Evolutionary conservation across 1,139 yeast species (phyloP).

Genomic region (Suhomyces chickasaworum): DNA sequence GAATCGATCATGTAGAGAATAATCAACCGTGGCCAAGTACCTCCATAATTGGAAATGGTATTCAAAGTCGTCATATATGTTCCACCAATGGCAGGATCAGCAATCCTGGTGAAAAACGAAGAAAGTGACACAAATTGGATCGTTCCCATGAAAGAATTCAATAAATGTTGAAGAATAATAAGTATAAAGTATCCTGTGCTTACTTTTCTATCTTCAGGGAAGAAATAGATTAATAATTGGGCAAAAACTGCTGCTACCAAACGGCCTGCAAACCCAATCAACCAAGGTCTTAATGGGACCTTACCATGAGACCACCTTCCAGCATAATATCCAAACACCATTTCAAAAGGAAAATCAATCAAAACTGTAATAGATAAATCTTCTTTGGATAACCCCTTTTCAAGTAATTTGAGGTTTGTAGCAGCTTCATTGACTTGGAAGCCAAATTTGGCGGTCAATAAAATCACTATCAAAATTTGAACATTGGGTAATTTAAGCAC

Average conservation of each 20-base stretch:
- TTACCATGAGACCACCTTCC: slow-evolving; percentile 90
- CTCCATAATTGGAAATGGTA: slow-evolving; percentile 91
- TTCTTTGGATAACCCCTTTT: slow-evolving; percentile 89
- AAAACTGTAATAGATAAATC: slow-evolving; percentile 90
- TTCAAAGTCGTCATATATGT: slow-evolving; percentile 97
- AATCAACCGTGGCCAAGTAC: slow-evolving; percentile 92
- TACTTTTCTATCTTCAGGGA: slow-evolving; percentile 62
- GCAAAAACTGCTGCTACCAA: slow-evolving; percentile 75
- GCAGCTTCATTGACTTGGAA: slow-evolving; percentile 97
- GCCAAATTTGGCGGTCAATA: slow-evolving; percentile 82
- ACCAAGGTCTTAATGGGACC: slow-evolving; percentile 81
- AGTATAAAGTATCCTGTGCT: slow-evolving; percentile 57
- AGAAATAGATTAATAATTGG: slow-evolving; percentile 68
- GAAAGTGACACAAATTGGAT: slow-evolving; percentile 92
- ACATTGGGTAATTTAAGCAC: slow-evolving; percentile 78
- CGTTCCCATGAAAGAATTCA: slow-evolving; percentile 91
- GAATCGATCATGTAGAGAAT: slow-evolving; percentile 78
- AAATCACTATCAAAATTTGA: slow-evolving; percentile 71
- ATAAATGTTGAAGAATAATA: slow-evolving; percentile 77
- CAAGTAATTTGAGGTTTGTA: slow-evolving; percentile 87
- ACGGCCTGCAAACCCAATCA: slow-evolving; percentile 86
- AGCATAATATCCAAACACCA: slow-evolving; percentile 91
- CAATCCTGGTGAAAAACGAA: slow-evolving; percentile 93
- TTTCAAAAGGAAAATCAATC: slow-evolving; percentile 95
- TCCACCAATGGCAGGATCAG: slow-evolving; percentile 95